Percentiles rank a stretch among this genome's conserved stretches.
Conservation (phyloP, 1,284 basidiomycete genomes). For the Sphaerobolus stellatus region DNA sequence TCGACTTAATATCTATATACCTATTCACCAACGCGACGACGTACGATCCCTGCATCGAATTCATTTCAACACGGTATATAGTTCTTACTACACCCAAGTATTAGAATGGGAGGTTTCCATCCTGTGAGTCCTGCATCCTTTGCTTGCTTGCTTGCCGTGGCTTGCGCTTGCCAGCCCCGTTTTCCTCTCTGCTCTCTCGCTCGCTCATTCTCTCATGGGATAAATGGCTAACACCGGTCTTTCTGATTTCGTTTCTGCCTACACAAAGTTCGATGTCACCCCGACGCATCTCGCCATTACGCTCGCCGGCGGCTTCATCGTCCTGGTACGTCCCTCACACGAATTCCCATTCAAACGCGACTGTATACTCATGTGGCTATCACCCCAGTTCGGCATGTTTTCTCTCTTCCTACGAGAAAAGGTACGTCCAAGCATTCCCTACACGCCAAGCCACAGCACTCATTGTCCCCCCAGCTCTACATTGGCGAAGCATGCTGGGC, state of each 20-base stretch:
- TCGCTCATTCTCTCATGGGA: not conserved
- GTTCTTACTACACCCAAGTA: too few relatives aligned
- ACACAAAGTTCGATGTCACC: constrained; percentile 60
- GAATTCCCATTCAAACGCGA: not conserved
- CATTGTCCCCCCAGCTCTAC: constrained; percentile 57
- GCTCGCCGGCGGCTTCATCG: constrained; percentile 80
- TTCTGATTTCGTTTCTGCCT: not conserved
- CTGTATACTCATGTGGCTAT: constrained; percentile 11
- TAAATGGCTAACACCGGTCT: constrained; percentile 1
- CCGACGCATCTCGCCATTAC: constrained; percentile 79
- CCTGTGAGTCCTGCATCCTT: constrained; percentile 3
- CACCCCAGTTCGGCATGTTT: constrained; percentile 85
- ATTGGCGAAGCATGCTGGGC: constrained; percentile 97
- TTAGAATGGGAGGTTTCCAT: too few relatives aligned
- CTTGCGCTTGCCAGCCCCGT: too few relatives aligned
- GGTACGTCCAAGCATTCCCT: constrained; percentile 40
- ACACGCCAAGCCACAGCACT: constrained; percentile 10
- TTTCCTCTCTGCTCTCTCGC: too few relatives aligned
- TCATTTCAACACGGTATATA: too few relatives aligned
- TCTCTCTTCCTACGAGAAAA: constrained; percentile 90
- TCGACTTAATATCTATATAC: too few relatives aligned
- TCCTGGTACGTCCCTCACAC: constrained; percentile 53
- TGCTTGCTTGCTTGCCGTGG: too few relatives aligned
- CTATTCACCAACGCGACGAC: too few relatives aligned
- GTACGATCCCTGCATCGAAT: too few relatives aligned